Evolutionary conservation across 768 basidiomycete species (phyloP), one percentile per base, ranked within the genome.

Genomic region (Mycena rosella): DNA sequence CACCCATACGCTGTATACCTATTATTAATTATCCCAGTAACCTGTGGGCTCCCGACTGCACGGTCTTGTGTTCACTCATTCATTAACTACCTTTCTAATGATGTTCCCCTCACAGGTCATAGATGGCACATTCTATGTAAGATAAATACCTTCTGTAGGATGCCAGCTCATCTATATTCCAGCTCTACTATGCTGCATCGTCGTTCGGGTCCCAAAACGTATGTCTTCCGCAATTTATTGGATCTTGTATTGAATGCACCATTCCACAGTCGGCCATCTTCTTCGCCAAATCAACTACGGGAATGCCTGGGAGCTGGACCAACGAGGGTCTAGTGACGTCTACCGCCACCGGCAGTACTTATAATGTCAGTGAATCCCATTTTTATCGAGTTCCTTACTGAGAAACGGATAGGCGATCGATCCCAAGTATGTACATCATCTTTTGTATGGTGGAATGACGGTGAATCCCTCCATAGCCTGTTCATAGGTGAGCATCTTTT

Each of bases 381-480:
- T 60, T 29, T 17, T 63, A 14, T 15, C 15, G 27, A 24, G 22
- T 47, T 26, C 27, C n/a, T 42, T 44, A 20, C 24, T 59, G 32
- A 67, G 53, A 51, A 5, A 36, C 45, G 20, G 34, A 26, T 60
- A 86, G 84, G 85, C 87, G 8, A 87, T 87, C 70, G 87, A 87
- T 72, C 86, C 86, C 32, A 85, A 85, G 85, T 85, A 67, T 63
- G 83, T 76, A 3, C 27, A 17, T 27, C 9, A 9, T 51, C 36
- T 36, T 56, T 32, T 40, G 29, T 56, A 30, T 17, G 36, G 3
- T 17, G 27, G 13, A 64, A 29, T 69, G 30, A 66, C 14, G 38
- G 27, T n/a, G 15, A 52, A 62, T 29, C 24, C 18, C 32, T 42
- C 59, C 60, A 32, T 53, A 82, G 77, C 62, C 75, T 78, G 24